Evolutionary conservation across 2,329 filamentous ascomycete genomes (phyloP).

Genomic region (Penicillium sp.): DNA sequence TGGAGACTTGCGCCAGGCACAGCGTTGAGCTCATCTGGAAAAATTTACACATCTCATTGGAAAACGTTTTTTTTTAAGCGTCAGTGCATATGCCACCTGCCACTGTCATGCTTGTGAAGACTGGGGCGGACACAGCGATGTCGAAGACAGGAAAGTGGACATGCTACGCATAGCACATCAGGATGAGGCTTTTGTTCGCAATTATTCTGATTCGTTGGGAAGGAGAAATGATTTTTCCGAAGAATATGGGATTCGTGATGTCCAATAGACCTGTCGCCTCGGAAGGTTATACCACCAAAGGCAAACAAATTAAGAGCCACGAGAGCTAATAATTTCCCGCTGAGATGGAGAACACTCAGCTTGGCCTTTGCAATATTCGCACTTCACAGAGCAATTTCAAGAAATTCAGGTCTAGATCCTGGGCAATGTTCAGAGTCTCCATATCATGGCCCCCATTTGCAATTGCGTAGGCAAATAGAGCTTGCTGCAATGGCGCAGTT

Average conservation of each 20-base stretch:
- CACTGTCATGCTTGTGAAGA: conserved; percentile 6
- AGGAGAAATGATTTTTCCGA: not conserved
- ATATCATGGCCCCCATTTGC: conserved; percentile 1
- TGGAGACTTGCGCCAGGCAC: conserved; percentile 6
- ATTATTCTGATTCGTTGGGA: not conserved
- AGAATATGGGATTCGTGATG: not conserved
- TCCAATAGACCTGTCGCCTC: not conserved
- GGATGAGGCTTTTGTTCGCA: not conserved
- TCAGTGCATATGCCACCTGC: conserved; percentile 13
- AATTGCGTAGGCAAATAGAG: conserved; percentile 3
- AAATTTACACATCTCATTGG: conserved; percentile 6
- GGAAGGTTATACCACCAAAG: not conserved
- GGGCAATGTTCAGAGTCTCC: not conserved
- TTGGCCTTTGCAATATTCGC: not conserved
- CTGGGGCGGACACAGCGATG: conserved; percentile 8
- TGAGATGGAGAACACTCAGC: not conserved
- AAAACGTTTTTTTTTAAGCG: not conserved
- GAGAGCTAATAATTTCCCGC: conserved; percentile 5
- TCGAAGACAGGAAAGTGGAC: not conserved
- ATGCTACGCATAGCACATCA: not conserved
- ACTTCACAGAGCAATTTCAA: not conserved
- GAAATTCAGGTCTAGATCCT: not conserved
- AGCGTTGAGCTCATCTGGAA: conserved; percentile 8
- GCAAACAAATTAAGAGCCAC: not conserved
- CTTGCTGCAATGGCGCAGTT: conserved; percentile 26